phyloP scores from a whole-genome alignment of 768 basidiomycete genomes.

The Ramaria rubella region DNA sequence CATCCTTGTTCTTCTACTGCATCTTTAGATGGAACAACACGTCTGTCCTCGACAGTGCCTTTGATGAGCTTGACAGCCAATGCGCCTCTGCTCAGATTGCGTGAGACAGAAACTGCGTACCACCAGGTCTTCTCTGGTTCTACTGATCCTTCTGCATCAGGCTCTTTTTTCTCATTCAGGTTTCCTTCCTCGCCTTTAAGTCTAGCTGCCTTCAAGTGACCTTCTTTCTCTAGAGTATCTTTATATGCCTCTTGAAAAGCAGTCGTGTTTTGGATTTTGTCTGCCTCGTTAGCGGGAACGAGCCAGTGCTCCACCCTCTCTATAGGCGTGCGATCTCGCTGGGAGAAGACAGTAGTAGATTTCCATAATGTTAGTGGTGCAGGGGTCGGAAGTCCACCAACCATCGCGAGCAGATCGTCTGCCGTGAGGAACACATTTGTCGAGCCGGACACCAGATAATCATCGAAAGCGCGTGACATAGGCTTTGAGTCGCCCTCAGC shows the following conservation, averaged over 20 bases:
- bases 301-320: not conserved
- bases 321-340: not conserved
- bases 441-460: not conserved
- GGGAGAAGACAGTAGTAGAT: not conserved
- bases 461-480: not conserved
- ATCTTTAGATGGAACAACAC: not conserved
- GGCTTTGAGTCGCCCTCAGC: not conserved
- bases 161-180: not conserved
- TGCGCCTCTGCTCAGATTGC: not conserved
- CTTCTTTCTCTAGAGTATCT: not conserved
- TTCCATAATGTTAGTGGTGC: not conserved
- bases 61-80: constrained; percentile 2
- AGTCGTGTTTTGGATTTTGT: not conserved
- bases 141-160: not conserved
- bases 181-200: not conserved
- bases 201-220: not conserved
- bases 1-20: not conserved
- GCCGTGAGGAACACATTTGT: not conserved
- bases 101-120: not conserved
- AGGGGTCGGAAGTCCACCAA: not conserved
- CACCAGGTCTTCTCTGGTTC: not conserved
- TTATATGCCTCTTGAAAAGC: not conserved
- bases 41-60: not conserved
- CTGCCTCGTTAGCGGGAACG: not conserved
- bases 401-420: not conserved